Evolutionary conservation across 2,329 filamentous ascomycete species (phyloP).

Genomic region (Arachnomyces sp.): DNA sequence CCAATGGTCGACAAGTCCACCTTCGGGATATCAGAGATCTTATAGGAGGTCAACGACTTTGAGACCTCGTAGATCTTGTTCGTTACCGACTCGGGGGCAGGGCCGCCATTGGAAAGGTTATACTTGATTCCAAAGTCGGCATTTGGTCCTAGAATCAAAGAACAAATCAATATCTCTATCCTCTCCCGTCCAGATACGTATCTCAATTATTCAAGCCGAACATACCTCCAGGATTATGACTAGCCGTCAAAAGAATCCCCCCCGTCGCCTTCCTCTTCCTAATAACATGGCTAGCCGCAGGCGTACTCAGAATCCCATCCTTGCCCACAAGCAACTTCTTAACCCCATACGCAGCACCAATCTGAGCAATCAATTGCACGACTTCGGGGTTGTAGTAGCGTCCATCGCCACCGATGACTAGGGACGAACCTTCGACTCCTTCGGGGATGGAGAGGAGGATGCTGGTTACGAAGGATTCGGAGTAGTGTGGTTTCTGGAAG

Average conservation of each 20-base stretch:
- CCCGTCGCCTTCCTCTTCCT: slow-evolving; percentile 90
- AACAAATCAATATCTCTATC: slow-evolving; percentile 3
- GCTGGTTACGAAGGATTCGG: slow-evolving; percentile 87
- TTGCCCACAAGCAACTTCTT: slow-evolving; percentile 98
- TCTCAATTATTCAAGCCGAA: slow-evolving; percentile 12
- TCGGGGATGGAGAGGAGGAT: slow-evolving; percentile 96
- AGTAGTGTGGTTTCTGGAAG: slow-evolving; percentile 93
- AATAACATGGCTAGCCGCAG: slow-evolving; percentile 92
- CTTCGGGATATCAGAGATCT: slow-evolving; percentile 77
- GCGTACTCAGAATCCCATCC: slow-evolving; percentile 91
- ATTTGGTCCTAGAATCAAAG: slow-evolving; percentile 57
- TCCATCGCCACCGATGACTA: slow-evolving; percentile 96
- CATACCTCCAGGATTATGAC: slow-evolving; percentile 94
- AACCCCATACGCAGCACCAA: slow-evolving; percentile 90
- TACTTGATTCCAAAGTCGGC: slow-evolving; percentile 99
- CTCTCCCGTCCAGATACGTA: no score
- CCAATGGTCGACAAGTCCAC: slow-evolving; percentile 78
- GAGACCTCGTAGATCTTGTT: slow-evolving; percentile 95
- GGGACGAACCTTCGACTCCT: slow-evolving; percentile 74
- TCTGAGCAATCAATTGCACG: slow-evolving; percentile 93
- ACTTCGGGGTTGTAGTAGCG: slow-evolving; percentile 97
- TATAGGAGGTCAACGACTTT: slow-evolving; percentile 85
- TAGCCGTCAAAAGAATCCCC: slow-evolving; percentile 91
- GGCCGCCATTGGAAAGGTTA: slow-evolving; percentile 92
- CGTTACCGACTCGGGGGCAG: slow-evolving; percentile 89